phyloP scores from a whole-genome alignment of 106 monocot genomes.

The Dendrobium huoshanense region DNA sequence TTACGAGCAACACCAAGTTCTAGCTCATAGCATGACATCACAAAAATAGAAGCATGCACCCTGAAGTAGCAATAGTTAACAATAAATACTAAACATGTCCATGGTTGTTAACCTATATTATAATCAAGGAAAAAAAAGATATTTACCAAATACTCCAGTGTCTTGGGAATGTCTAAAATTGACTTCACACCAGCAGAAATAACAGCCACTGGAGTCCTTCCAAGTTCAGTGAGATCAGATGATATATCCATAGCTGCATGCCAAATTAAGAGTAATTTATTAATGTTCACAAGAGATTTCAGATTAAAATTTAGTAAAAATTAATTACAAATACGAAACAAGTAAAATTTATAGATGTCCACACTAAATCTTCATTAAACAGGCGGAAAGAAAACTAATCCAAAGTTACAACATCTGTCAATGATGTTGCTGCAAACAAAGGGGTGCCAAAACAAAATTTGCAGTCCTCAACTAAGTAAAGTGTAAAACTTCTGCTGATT shows the following conservation, averaged over 20 bases:
- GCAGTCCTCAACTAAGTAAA: background rate
- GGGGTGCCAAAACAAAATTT: background rate
- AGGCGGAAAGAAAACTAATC: background rate
- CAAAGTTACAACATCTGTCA: background rate
- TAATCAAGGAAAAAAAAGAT: conserved; percentile 1
- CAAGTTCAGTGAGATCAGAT: conserved; percentile 95
- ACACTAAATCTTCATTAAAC: background rate
- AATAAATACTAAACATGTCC: background rate
- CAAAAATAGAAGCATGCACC: background rate
- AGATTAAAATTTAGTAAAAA: background rate
- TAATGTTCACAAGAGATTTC: background rate
- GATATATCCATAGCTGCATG: conserved; percentile 94
- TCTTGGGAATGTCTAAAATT: conserved; percentile 95
- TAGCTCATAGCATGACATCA: conserved; percentile 3
- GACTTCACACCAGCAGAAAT: conserved; percentile 98
- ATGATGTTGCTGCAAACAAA: background rate
- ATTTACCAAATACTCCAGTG: conserved; percentile 86
- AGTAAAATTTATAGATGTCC: background rate
- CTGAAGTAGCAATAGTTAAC: background rate
- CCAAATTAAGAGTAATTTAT: background rate
- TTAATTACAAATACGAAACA: background rate
- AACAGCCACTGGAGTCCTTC: conserved; percentile 86
- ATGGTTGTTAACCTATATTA: background rate
- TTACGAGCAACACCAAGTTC: background rate
- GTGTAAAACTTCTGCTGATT: background rate